phyloP scores from a whole-genome alignment of 1,284 basidiomycete genomes.

The Polyporus tsugae region DNA sequence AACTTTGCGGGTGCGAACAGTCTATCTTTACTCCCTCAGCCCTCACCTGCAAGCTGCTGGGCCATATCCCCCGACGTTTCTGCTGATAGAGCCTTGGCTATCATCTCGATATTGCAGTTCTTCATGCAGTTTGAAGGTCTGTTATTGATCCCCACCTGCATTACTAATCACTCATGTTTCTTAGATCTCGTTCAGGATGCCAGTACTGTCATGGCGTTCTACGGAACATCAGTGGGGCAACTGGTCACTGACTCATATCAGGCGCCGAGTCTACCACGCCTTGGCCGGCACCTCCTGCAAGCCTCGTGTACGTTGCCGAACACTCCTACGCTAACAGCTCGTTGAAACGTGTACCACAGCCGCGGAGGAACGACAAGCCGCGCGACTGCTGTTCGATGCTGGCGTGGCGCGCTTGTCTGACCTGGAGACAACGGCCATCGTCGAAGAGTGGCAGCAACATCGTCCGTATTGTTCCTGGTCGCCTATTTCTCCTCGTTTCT shows the following conservation, averaged over 20 bases:
- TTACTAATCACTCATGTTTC: neutral
- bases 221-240: constrained; percentile 71
- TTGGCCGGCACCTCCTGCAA: constrained; percentile 82
- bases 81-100: constrained; percentile 71
- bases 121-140: constrained; percentile 78
- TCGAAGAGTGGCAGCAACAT: constrained; percentile 75
- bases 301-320: constrained; percentile 62
- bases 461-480: constrained; percentile 52
- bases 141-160: neutral
- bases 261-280: constrained; percentile 73
- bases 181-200: constrained; percentile 72
- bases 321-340: neutral
- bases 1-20: constrained; percentile 55
- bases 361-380: constrained; percentile 75
- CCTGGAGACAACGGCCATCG: constrained; percentile 65
- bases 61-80: constrained; percentile 74
- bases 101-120: constrained; percentile 73
- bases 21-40: constrained; percentile 53
- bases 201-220: constrained; percentile 80
- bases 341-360: constrained; percentile 46
- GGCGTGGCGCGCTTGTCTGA: constrained; percentile 73
- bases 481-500: neutral
- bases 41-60: constrained; percentile 61
- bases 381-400: constrained; percentile 80
- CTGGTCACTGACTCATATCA: constrained; percentile 66